phyloP scores from a whole-genome alignment of 495 filamentous ascomycete genomes.

The Lophium mytilinum region DNA sequence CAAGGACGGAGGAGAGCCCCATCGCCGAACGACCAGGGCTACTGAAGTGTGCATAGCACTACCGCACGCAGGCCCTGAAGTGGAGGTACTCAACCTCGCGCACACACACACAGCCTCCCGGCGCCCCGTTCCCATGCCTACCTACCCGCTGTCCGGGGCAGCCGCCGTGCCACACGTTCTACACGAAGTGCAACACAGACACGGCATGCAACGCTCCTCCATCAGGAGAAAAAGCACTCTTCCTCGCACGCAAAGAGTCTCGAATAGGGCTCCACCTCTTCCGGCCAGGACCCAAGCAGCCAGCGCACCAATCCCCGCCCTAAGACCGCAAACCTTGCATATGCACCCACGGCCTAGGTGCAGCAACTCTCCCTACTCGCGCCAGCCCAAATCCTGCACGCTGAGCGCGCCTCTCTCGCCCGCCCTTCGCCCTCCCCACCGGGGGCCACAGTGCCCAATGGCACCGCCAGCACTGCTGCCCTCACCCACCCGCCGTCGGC shows the following conservation, averaged over 20 bases:
- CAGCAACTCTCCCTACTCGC: neutral
- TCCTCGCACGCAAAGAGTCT: too few relatives aligned
- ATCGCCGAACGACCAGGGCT: too few relatives aligned
- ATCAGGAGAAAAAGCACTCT: neutral
- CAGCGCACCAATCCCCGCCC: neutral
- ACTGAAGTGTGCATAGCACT: neutral
- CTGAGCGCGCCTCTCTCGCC: neutral
- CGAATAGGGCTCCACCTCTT: too few relatives aligned
- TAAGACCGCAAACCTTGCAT: neutral
- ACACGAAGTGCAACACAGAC: neutral
- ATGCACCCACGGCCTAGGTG: neutral
- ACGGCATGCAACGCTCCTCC: neutral
- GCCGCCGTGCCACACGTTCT: neutral
- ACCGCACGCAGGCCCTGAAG: neutral
- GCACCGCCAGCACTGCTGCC: neutral
- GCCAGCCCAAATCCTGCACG: neutral
- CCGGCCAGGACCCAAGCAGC: neutral
- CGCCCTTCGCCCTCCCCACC: neutral
- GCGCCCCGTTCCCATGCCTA: neutral
- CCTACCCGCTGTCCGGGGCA: neutral
- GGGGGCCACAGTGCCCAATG: neutral
- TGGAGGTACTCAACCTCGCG: neutral
- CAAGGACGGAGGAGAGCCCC: too few relatives aligned
- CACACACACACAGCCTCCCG: neutral
- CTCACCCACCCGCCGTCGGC: neutral